A percentile compares a stretch with the other conserved stretches of the same genome.
Conservation (phyloP, 2,329 filamentous ascomycete genomes). For the Diaporthe longicolla region DNA sequence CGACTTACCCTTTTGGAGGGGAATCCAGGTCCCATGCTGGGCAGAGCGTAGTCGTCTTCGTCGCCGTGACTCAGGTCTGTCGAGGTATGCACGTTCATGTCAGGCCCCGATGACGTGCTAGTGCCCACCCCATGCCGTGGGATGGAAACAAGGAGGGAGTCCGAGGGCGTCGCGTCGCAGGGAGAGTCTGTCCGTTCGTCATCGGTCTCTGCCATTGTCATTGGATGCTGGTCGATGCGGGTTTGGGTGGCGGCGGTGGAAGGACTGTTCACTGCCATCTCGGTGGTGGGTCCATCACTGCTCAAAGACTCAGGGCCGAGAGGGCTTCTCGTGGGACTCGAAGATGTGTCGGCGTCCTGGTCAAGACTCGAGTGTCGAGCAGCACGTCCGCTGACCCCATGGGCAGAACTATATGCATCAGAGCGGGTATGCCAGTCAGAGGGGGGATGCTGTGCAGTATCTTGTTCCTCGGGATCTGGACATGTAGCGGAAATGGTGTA, state of each 20-base stretch:
- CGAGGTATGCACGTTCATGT: background rate
- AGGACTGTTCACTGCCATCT: slow-evolving; percentile 29
- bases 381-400: slow-evolving; percentile 22
- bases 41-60: slow-evolving; percentile 53
- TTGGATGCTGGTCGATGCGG: slow-evolving; percentile 20
- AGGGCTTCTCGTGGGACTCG: slow-evolving; percentile 60
- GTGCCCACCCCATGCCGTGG: slow-evolving; percentile 42
- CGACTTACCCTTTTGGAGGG: slow-evolving; percentile 68
- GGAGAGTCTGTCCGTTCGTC: slow-evolving; percentile 36
- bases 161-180: slow-evolving; percentile 19
- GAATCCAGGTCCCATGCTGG: slow-evolving; percentile 67
- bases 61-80: slow-evolving; percentile 45
- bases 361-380: slow-evolving; percentile 10
- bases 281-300: slow-evolving; percentile 34
- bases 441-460: slow-evolving; percentile 14
- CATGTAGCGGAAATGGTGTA: slow-evolving; percentile 40
- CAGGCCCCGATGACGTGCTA: background rate
- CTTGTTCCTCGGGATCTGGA: slow-evolving; percentile 41
- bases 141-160: slow-evolving; percentile 16
- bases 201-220: slow-evolving; percentile 33
- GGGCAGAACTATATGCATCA: background rate
- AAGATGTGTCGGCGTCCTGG: slow-evolving; percentile 41
- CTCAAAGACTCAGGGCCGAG: slow-evolving; percentile 54
- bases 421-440: slow-evolving; percentile 24
- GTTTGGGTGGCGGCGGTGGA: slow-evolving; percentile 23